Conservation (phyloP, 495 filamentous ascomycete species). For the Amphirosellinia nigrospora region DNA sequence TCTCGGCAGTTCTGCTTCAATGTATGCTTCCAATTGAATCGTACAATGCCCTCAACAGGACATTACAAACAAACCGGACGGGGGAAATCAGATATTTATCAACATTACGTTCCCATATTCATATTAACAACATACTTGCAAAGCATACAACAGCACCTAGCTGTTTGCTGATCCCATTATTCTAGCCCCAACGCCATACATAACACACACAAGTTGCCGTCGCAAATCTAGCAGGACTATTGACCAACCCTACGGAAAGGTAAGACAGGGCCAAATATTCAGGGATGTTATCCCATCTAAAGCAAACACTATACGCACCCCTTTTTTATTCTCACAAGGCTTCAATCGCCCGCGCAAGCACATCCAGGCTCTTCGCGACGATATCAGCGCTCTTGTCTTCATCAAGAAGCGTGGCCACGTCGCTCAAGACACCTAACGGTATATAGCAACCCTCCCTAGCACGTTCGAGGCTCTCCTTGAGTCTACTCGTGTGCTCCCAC, state of each 20-base stretch:
- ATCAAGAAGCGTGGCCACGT: conserved; percentile 81
- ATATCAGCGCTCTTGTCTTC: conserved; percentile 56
- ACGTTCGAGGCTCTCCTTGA: conserved; percentile 87
- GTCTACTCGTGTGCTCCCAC: conserved; percentile 92
- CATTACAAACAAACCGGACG: neutral
- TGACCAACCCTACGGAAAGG: neutral
- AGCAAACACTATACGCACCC: neutral
- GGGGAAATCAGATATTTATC: neutral
- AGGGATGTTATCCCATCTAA: neutral
- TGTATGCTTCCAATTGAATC: neutral
- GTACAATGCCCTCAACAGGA: neutral
- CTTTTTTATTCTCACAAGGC: conserved; percentile 58
- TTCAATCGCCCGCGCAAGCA: conserved; percentile 78
- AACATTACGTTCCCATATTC: neutral
- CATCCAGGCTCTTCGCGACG: conserved; percentile 64
- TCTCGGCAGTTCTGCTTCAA: neutral
- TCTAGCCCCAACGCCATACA: conserved; percentile 23
- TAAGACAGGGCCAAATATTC: neutral
- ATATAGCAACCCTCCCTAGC: conserved; percentile 77
- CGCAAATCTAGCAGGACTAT: conserved; percentile 13
- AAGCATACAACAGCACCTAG: neutral
- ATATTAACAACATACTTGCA: conserved; percentile 7
- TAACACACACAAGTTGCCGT: conserved; percentile 6
- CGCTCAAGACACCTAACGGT: conserved; percentile 87
- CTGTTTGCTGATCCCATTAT: neutral